Percentiles rank a stretch among this genome's conserved stretches.
Conservation (phyloP, 495 filamentous ascomycete genomes). For the Apiosordaria backusii region DNA sequence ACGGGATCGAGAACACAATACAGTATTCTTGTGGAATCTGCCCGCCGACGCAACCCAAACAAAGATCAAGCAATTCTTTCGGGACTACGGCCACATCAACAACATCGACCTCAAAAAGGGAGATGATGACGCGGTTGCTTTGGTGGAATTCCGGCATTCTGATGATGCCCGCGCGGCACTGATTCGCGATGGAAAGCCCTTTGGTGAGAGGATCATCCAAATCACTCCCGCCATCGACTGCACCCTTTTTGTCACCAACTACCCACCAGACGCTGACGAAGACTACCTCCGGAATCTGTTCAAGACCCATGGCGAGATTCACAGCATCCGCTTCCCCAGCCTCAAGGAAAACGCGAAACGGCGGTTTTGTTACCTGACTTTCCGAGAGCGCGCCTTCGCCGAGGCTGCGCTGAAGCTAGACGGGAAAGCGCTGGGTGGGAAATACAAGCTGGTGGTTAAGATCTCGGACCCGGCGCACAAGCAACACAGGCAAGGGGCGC, state of each 20-base stretch:
- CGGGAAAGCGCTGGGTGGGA: slow-evolving; percentile 56
- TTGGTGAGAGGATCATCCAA: slow-evolving; percentile 65
- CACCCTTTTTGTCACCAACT: slow-evolving; percentile 89
- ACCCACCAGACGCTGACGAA: slow-evolving; percentile 81
- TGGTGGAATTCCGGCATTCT: slow-evolving; percentile 77
- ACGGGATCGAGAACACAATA: slow-evolving; percentile 86
- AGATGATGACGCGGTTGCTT: slow-evolving; percentile 59
- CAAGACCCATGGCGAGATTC: slow-evolving; percentile 69
- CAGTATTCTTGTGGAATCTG: slow-evolving; percentile 73
- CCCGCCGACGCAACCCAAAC: slow-evolving; percentile 65
- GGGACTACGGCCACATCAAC: slow-evolving; percentile 81
- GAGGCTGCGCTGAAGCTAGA: slow-evolving; percentile 66
- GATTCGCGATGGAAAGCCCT: slow-evolving; percentile 69
- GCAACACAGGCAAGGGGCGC: slow-evolving; percentile 75
- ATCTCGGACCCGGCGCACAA: slow-evolving; percentile 78
- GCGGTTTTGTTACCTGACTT: slow-evolving; percentile 92
- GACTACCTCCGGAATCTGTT: slow-evolving; percentile 73
- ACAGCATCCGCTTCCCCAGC: slow-evolving; percentile 84
- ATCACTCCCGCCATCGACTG: slow-evolving; percentile 68
- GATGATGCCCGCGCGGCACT: slow-evolving; percentile 81
- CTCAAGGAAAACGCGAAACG: slow-evolving; percentile 83
- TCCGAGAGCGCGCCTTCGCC: slow-evolving; percentile 61
- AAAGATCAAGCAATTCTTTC: slow-evolving; percentile 81
- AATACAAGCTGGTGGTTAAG: slow-evolving; percentile 66
- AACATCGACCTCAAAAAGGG: slow-evolving; percentile 61